Evolutionary conservation across 345 rosid genomes (phyloP).

Genomic region (Atalantia buxifolia): DNA sequence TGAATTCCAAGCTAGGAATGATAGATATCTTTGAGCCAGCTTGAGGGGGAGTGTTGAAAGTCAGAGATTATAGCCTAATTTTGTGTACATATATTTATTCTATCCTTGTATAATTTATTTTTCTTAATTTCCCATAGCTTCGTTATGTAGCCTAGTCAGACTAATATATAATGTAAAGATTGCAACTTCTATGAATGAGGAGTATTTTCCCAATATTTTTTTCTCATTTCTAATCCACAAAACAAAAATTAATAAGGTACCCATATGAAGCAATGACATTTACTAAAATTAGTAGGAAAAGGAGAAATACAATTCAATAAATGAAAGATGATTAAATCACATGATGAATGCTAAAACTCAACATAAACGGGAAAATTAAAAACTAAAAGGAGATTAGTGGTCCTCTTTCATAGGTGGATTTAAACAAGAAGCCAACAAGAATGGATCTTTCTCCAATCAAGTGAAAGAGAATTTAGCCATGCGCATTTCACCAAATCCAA

Average conservation of each 20-base stretch:
- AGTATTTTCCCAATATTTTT: too few relatives aligned
- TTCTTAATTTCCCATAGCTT: too few relatives aligned
- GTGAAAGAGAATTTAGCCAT: background rate
- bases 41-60: too few relatives aligned
- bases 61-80: too few relatives aligned
- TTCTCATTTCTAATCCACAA: background rate
- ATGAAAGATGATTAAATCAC: background rate
- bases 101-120: too few relatives aligned
- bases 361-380: background rate
- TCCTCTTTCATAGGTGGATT: background rate
- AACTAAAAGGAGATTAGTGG: background rate
- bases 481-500: background rate
- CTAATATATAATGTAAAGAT: too few relatives aligned
- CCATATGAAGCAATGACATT: background rate
- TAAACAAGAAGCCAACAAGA: background rate
- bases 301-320: background rate
- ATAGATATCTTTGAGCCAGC: too few relatives aligned
- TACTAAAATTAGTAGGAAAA: background rate
- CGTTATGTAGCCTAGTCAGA: too few relatives aligned
- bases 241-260: background rate
- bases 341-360: background rate
- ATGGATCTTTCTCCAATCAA: background rate
- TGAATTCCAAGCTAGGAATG: too few relatives aligned
- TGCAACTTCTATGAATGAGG: too few relatives aligned
- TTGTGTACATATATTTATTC: too few relatives aligned